Conservation (phyloP, 1,139 yeast species). For the Sugiyamaella xylanicola region DNA sequence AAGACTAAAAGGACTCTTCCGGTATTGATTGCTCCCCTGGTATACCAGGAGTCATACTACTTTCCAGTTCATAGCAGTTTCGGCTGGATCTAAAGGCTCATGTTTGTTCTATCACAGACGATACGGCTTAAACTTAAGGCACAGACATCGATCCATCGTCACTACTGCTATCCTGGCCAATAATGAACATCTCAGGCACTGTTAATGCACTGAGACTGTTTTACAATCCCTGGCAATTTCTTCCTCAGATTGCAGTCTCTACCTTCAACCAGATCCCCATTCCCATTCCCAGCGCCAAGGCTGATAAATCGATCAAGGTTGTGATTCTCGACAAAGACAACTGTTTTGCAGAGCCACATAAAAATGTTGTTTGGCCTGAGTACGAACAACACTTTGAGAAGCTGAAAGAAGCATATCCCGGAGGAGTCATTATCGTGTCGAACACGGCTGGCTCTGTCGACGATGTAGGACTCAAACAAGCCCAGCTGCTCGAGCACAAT, state of each 20-base stretch:
- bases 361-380: slow-evolving; percentile 76
- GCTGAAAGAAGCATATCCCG: slow-evolving; percentile 60
- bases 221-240: slow-evolving; percentile 64
- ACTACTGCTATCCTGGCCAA: too few relatives aligned
- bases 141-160: too few relatives aligned
- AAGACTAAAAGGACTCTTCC: too few relatives aligned
- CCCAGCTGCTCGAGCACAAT: slow-evolving; percentile 59
- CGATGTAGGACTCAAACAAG: slow-evolving; percentile 64
- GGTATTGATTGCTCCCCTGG: too few relatives aligned
- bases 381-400: slow-evolving; percentile 62
- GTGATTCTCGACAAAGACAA: slow-evolving; percentile 93
- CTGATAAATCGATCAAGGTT: slow-evolving; percentile 57
- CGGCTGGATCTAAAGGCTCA: too few relatives aligned
- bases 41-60: too few relatives aligned
- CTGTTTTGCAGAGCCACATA: slow-evolving; percentile 86
- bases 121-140: too few relatives aligned
- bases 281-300: slow-evolving; percentile 41
- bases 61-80: too few relatives aligned
- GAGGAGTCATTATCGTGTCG: slow-evolving; percentile 72
- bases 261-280: slow-evolving; percentile 65
- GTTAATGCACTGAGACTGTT: slow-evolving; percentile 54
- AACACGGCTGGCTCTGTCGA: slow-evolving; percentile 92
- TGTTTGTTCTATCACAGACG: too few relatives aligned
- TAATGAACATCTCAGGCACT: slow-evolving; percentile 22
- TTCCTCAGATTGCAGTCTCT: slow-evolving; percentile 65